Conservation (phyloP, 2,329 filamentous ascomycete species). For the Penicillium sp. region DNA sequence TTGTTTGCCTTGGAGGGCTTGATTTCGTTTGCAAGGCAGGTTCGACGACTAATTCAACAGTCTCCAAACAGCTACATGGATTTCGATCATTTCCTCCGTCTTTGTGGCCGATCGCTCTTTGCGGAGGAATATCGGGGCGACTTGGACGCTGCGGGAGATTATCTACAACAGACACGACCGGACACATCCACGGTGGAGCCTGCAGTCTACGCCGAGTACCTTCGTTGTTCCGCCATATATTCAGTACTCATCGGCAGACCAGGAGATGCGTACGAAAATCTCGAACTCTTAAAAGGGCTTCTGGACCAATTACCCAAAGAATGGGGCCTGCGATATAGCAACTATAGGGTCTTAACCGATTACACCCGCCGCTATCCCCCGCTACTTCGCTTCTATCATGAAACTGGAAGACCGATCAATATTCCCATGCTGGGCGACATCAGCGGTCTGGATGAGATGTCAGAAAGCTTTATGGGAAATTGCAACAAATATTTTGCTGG, state of each 20-base stretch:
- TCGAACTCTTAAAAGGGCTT: constrained; percentile 12
- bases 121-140: constrained; percentile 27
- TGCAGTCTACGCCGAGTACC: constrained; percentile 18
- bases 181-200: constrained; percentile 3
- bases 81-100: constrained; percentile 16
- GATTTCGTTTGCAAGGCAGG: not conserved
- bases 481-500: constrained; percentile 10
- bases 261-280: constrained; percentile 18
- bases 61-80: constrained; percentile 7
- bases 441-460: constrained; percentile 15
- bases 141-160: constrained; percentile 19
- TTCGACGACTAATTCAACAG: not conserved
- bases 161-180: constrained; percentile 13
- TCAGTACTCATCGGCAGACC: constrained; percentile 21
- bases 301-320: constrained; percentile 19
- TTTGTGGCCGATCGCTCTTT: constrained; percentile 24
- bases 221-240: constrained; percentile 20
- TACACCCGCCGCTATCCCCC: constrained; percentile 26
- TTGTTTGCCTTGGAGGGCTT: not conserved
- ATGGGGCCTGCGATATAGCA: constrained; percentile 29
- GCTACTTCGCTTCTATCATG: constrained; percentile 26
- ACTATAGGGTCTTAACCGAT: constrained; percentile 22
- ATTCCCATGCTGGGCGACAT: constrained; percentile 17
- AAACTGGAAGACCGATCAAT: constrained; percentile 19
- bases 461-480: constrained; percentile 14